Evolutionary conservation across 139 green algal genomes (phyloP).

Genomic region (Chlorella sp.): DNA sequence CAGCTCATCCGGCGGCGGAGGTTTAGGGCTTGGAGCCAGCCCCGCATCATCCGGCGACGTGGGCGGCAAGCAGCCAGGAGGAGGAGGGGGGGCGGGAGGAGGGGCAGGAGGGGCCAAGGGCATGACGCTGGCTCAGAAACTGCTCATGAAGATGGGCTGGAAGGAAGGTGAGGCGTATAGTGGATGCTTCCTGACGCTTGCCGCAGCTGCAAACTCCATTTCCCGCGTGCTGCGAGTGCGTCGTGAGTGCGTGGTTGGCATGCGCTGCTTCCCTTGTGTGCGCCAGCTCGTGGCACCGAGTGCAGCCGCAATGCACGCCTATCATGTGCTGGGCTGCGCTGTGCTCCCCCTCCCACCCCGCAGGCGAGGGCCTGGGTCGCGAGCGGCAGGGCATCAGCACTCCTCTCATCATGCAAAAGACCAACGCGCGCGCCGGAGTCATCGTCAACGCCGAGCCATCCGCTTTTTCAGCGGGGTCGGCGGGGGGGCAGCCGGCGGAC

Average conservation of each 20-base stretch:
- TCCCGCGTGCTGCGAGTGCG: too few relatives aligned
- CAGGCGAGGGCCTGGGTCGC: constrained; percentile 27
- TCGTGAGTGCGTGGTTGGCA: too few relatives aligned
- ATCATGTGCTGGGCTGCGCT: too few relatives aligned
- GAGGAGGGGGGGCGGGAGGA: constrained; percentile 11
- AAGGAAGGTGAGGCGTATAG: constrained; percentile 73
- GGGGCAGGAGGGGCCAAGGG: constrained; percentile 34
- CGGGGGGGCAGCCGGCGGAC: constrained; percentile 4
- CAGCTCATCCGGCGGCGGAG: too few relatives aligned
- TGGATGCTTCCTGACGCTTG: too few relatives aligned
- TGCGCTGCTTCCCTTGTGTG: too few relatives aligned
- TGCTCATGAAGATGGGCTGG: constrained; percentile 98
- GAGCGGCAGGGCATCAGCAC: constrained; percentile 78
- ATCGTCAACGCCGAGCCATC: constrained; percentile 58
- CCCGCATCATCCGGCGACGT: not conserved
- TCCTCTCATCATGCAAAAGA: constrained; percentile 78
- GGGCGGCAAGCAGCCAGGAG: not conserved
- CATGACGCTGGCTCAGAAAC: constrained; percentile 69
- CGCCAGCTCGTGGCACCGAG: too few relatives aligned
- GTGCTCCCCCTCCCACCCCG: not conserved
- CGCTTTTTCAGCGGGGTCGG: too few relatives aligned
- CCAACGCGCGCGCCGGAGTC: constrained; percentile 52
- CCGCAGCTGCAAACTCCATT: too few relatives aligned
- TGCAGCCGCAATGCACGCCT: too few relatives aligned
- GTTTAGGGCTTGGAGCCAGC: not conserved